Conservation (phyloP, 1,139 yeast genomes). For the Diutina catenulata region DNA sequence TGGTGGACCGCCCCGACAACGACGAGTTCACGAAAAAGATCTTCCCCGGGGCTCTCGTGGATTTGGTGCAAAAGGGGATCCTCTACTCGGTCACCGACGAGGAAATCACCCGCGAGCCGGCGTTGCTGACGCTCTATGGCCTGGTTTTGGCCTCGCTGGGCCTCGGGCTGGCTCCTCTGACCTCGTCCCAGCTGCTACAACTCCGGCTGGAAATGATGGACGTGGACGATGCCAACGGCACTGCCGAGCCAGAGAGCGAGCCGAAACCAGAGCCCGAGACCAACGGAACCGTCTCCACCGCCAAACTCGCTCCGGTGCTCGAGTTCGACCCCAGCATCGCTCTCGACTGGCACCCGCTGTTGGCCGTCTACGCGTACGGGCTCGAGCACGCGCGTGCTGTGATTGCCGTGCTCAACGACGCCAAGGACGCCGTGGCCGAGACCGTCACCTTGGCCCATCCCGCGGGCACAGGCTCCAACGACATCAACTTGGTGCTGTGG, state of each 20-base stretch:
- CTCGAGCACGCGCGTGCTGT: slow-evolving; percentile 23
- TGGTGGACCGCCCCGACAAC: slow-evolving; percentile 38
- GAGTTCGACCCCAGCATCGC: slow-evolving; percentile 19
- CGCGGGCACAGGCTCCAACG: slow-evolving; percentile 18
- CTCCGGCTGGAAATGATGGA: slow-evolving; percentile 12
- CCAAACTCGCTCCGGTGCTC: slow-evolving; percentile 13
- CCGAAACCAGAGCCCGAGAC: neutral
- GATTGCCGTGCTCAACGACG: slow-evolving; percentile 20
- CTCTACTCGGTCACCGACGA: slow-evolving; percentile 39
- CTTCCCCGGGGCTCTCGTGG: slow-evolving; percentile 64
- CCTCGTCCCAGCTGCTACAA: too few species aligned
- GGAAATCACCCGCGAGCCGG: slow-evolving; percentile 11
- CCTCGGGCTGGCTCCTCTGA: too few species aligned
- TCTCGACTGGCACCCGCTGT: slow-evolving; percentile 29
- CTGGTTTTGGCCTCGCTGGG: too few species aligned
- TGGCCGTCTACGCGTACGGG: slow-evolving; percentile 29
- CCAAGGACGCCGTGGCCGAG: slow-evolving; percentile 19
- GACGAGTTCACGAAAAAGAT: slow-evolving; percentile 36
- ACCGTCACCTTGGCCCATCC: slow-evolving; percentile 22
- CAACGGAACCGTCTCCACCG: slow-evolving; percentile 13
- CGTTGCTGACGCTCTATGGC: neutral
- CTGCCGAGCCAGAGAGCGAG: neutral
- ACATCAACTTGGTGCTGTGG: slow-evolving; percentile 34
- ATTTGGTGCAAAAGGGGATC: slow-evolving; percentile 76
- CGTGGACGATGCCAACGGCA: slow-evolving; percentile 5